Evolutionary conservation across 148 eudicot species (phyloP), one percentile per base, ranked within the genome.

Genomic region (Nepenthes gracilis): DNA sequence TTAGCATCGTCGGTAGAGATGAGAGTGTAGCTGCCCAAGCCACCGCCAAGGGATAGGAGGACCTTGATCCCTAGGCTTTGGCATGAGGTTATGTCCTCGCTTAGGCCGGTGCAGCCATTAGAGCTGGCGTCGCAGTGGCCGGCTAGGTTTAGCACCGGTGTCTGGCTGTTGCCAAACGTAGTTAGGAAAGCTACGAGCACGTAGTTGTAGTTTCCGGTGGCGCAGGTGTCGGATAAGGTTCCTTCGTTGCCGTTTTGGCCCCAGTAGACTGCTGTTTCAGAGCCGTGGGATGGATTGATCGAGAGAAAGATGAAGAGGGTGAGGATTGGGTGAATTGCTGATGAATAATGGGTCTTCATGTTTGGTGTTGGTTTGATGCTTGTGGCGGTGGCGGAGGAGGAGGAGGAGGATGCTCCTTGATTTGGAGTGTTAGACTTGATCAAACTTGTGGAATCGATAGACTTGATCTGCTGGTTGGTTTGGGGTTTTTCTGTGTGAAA

Each of bases 231-330:
- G 38, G 70, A 45, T 34, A 88, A 58, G 49, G 74, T 73, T 33
- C 82, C 89, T 49, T 81, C 96, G 50, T 66, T 57, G 40, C 75
- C 78, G 58, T 80, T 80, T 61, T 88, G 92, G 69, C 96, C 96
- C 96, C 96, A 85, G 66, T 88, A 88, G 36, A 77, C 59, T 43
- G 83, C 75, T 52, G 85, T 82, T 34, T 82, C 80, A 1, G 80
- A 81, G 53, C 67, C 68, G 14, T 45, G 49, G 54, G 72, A 13
- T 36, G 6, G 23, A 23, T 23, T 23, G 23, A 74, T 15, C 15
- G 67, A 58, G 15, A 69, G n/a, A 58, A 67, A 56, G 36, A 77
- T 14, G 47, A 57, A 56, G 54, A 66, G 54, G 33, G 12, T 13
- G 52, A 13, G 32, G 47, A 11, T 40, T 4, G 45, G 45, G 8